These are phyloP conservation scores for Brassica carinata DNA, from an alignment of 345 rosid species.

Conservation along the genomic window DNA sequence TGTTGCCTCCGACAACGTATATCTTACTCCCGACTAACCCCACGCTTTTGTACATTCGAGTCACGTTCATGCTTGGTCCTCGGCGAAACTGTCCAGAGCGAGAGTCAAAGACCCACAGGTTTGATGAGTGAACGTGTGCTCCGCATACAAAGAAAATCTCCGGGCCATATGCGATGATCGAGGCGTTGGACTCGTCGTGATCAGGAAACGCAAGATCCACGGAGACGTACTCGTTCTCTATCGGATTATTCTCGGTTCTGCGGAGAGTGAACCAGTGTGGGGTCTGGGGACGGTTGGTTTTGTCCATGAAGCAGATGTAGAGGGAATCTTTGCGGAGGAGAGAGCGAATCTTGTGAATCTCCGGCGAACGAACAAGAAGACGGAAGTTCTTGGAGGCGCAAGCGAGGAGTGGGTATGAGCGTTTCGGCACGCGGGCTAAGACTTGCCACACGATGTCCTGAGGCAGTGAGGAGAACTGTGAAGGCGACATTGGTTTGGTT, in stretches of 20 bases:
- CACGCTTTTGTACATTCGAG: neutral
- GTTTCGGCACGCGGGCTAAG: neutral
- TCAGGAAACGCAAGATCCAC: neutral
- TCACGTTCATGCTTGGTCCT: neutral
- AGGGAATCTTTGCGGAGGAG: neutral
- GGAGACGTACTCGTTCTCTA: neutral
- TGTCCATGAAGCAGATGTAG: neutral
- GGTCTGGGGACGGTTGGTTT: neutral
- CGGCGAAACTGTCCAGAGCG: neutral
- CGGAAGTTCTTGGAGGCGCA: constrained; percentile 5
- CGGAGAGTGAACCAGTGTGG: constrained; percentile 14
- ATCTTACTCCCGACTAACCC: neutral
- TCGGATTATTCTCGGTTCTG: neutral
- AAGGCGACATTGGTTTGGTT: neutral
- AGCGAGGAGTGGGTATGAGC: neutral
- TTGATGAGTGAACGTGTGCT: neutral
- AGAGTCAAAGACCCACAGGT: neutral
- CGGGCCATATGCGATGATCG: neutral
- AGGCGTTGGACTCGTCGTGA: neutral
- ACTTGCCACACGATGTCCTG: neutral
- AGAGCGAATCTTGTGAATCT: neutral
- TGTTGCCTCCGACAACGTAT: neutral
- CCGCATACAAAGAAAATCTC: constrained; percentile 13
- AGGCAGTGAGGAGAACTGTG: neutral
- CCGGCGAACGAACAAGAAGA: neutral